phyloP scores from a whole-genome alignment of 2,329 filamentous ascomycete species.

The Trichophyton equinum region DNA sequence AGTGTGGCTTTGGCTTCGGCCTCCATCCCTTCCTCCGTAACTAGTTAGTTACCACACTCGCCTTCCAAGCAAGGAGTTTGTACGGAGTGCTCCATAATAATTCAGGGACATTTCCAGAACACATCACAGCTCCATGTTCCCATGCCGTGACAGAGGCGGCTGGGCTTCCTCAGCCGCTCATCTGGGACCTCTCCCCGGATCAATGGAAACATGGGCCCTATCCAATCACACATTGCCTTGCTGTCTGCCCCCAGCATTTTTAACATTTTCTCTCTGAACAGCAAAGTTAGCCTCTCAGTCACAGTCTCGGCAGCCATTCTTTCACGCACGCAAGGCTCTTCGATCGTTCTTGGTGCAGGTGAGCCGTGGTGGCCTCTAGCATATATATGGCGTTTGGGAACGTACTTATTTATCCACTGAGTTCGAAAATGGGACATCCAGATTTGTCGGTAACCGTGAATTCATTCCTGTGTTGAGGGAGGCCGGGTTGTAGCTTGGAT shows the following conservation, averaged over 20 bases:
- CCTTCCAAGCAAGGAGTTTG: no score
- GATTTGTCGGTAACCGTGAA: background rate
- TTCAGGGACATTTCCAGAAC: background rate
- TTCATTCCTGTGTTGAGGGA: background rate
- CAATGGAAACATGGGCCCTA: background rate
- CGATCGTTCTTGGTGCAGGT: background rate
- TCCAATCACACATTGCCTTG: background rate
- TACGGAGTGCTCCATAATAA: no score
- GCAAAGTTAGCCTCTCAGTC: background rate
- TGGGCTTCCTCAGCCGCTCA: background rate
- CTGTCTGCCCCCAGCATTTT: background rate
- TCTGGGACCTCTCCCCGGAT: background rate
- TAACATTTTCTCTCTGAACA: background rate
- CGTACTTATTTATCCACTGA: background rate
- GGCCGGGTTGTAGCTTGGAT: background rate
- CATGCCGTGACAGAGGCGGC: background rate
- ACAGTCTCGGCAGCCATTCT: background rate
- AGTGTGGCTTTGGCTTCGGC: background rate
- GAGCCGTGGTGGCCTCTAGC: background rate
- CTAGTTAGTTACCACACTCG: background rate
- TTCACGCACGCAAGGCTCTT: background rate
- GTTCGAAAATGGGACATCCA: background rate
- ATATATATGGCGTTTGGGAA: background rate
- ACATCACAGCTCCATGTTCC: background rate
- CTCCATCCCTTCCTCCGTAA: background rate